Percentiles rank a stretch among this genome's conserved stretches.
Conservation (phyloP, 1,284 basidiomycete genomes). For the Microbotryomycetes sp. region DNA sequence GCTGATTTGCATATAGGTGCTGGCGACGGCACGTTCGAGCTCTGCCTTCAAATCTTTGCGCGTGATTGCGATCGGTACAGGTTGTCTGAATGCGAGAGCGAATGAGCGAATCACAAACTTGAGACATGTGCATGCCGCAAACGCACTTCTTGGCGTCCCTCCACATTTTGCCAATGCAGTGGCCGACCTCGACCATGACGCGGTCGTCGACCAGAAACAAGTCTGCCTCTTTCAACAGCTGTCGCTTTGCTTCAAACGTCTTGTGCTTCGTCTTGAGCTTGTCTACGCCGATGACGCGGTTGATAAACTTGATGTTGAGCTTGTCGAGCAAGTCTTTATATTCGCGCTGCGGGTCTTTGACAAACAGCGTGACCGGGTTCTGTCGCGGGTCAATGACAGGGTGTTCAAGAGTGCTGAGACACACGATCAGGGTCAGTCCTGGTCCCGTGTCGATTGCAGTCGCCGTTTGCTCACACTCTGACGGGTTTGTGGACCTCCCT, state of each 20-base stretch:
- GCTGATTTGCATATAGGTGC: constrained; percentile 89
- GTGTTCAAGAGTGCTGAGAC: constrained; percentile 62
- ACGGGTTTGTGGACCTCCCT: constrained; percentile 68
- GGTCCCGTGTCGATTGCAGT: neutral
- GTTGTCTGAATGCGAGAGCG: constrained; percentile 56
- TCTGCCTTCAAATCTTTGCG: constrained; percentile 82
- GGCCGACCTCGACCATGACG: constrained; percentile 77
- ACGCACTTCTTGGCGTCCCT: constrained; percentile 87
- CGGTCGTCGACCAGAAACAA: constrained; percentile 90
- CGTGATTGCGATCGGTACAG: constrained; percentile 79
- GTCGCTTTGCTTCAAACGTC: constrained; percentile 78
- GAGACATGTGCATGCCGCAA: neutral
- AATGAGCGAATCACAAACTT: neutral
- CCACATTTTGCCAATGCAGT: constrained; percentile 79
- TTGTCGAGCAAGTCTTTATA: constrained; percentile 85
- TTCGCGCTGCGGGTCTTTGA: constrained; percentile 89
- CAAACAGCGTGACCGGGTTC: constrained; percentile 76
- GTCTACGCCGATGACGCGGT: constrained; percentile 80
- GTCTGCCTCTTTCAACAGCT: constrained; percentile 79
- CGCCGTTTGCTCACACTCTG: constrained; percentile 70
- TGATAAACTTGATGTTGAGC: constrained; percentile 76
- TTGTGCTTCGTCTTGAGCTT: constrained; percentile 91
- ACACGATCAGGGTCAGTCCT: constrained; percentile 9
- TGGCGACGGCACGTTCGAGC: constrained; percentile 79
- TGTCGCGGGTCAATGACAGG: constrained; percentile 73